These are phyloP conservation scores for Chaetomium sp. DNA, from an alignment of 2,329 filamentous ascomycete species.

Conservation along the genomic window DNA sequence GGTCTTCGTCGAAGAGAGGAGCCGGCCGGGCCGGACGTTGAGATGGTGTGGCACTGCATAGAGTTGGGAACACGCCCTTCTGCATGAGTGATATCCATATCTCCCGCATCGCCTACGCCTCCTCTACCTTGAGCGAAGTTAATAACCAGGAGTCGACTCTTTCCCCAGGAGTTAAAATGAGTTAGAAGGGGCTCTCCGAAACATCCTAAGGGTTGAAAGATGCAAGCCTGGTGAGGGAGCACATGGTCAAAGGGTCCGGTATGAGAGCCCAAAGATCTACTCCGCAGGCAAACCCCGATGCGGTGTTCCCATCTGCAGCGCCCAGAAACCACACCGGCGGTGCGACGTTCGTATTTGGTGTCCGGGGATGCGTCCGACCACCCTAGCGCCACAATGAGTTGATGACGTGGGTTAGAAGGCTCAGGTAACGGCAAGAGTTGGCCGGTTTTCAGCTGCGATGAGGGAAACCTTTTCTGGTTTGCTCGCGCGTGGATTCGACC, in stretches of 20 bases:
- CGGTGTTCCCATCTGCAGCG: constrained; percentile 9
- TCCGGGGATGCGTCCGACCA: constrained; percentile 3
- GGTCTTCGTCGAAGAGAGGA: too few species aligned
- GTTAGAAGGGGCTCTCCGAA: too few species aligned
- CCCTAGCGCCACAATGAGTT: constrained; percentile 5
- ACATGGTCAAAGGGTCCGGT: constrained; percentile 18
- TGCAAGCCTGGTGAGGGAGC: constrained; percentile 8
- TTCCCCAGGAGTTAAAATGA: too few species aligned
- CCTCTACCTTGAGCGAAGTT: too few species aligned
- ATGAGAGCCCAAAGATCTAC: constrained; percentile 16
- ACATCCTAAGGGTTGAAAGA: background rate
- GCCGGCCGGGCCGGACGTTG: too few species aligned
- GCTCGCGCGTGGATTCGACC: background rate
- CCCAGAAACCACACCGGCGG: constrained; percentile 11
- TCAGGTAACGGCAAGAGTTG: background rate
- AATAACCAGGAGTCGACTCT: too few species aligned
- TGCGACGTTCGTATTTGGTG: constrained; percentile 16
- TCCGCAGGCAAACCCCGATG: constrained; percentile 11
- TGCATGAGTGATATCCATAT: too few species aligned
- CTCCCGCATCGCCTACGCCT: too few species aligned
- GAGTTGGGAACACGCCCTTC: too few species aligned
- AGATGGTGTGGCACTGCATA: too few species aligned
- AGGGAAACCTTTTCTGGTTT: background rate
- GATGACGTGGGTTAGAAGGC: background rate
- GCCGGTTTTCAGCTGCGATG: background rate